Evolutionary conservation across 495 filamentous ascomycete genomes (phyloP).

Genomic region (Aspergillus diversus): DNA sequence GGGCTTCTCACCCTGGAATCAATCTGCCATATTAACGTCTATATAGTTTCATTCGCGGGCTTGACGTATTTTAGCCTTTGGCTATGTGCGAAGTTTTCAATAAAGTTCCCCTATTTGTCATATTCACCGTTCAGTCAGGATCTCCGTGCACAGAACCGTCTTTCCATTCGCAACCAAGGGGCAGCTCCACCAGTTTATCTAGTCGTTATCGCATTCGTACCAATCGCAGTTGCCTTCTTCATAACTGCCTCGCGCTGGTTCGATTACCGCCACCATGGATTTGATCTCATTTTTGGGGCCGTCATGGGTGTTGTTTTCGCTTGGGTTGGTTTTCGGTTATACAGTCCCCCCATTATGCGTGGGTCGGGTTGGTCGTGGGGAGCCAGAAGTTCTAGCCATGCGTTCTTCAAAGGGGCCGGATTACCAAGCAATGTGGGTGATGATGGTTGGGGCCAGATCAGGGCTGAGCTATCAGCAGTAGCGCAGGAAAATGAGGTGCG

Average conservation of each 20-base stretch:
- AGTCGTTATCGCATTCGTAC: conserved; percentile 59
- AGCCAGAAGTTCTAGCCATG: conserved; percentile 41
- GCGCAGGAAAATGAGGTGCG: conserved; percentile 6
- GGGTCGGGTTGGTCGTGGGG: conserved; percentile 62
- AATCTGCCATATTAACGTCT: conserved; percentile 2
- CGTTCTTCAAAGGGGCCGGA: conserved; percentile 66
- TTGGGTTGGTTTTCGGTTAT: conserved; percentile 64
- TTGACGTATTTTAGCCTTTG: conserved; percentile 66
- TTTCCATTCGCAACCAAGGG: conserved; percentile 49
- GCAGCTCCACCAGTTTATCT: conserved; percentile 63
- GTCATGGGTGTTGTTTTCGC: conserved; percentile 59
- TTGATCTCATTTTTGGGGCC: conserved; percentile 65
- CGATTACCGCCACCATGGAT: conserved; percentile 65
- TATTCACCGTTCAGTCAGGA: conserved; percentile 34
- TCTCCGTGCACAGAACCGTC: conserved; percentile 26
- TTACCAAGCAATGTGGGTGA: conserved; percentile 50
- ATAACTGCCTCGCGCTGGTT: conserved; percentile 65
- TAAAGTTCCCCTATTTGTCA: conserved; percentile 65
- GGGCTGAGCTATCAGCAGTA: not conserved
- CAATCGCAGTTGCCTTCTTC: conserved; percentile 61
- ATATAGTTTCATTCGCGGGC: conserved; percentile 62
- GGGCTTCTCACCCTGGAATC: conserved; percentile 25
- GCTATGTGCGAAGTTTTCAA: conserved; percentile 64
- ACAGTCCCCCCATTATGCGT: conserved; percentile 66
- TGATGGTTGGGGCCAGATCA: conserved; percentile 35